Conservation (phyloP, 306 rosid genomes). For the Canavalia ensiformis region DNA sequence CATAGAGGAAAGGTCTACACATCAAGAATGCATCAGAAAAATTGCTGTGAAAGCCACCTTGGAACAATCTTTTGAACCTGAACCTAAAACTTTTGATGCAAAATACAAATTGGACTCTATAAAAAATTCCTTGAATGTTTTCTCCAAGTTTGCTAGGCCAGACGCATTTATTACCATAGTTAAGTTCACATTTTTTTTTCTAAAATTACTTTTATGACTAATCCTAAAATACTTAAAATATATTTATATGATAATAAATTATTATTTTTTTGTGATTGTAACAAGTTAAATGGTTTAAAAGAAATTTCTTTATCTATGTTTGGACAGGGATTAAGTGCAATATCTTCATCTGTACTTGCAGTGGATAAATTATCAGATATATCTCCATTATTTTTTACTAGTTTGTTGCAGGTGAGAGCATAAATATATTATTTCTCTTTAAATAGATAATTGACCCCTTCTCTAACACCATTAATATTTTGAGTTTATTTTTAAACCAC, state of each 20-base stretch:
- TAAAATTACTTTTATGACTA: background rate
- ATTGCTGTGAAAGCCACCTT: constrained; percentile 57
- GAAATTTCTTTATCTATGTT: background rate
- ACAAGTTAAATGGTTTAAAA: no score
- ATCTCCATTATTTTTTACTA: constrained; percentile 65
- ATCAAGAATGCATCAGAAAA: constrained; percentile 38
- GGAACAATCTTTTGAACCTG: constrained; percentile 62
- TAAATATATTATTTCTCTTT: no score
- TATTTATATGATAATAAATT: no score
- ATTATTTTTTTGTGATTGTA: no score
- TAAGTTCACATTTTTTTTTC: constrained; percentile 46
- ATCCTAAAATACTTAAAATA: background rate
- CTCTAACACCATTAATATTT: background rate
- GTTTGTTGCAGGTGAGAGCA: background rate
- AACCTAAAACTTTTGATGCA: constrained; percentile 54
- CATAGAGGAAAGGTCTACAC: background rate
- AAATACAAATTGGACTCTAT: constrained; percentile 46
- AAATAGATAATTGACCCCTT: constrained; percentile 14
- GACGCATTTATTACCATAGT: constrained; percentile 78
- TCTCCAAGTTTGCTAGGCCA: constrained; percentile 80
- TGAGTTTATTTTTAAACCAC: background rate
- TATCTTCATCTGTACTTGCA: constrained; percentile 79
- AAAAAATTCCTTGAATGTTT: constrained; percentile 59
- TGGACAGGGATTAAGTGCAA: constrained; percentile 68
- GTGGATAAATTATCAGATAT: constrained; percentile 70